Percentiles rank a stretch among this genome's conserved stretches.
phyloP scores from a whole-genome alignment of 1,139 yeast species.

The Geotrichum aggregatum region DNA sequence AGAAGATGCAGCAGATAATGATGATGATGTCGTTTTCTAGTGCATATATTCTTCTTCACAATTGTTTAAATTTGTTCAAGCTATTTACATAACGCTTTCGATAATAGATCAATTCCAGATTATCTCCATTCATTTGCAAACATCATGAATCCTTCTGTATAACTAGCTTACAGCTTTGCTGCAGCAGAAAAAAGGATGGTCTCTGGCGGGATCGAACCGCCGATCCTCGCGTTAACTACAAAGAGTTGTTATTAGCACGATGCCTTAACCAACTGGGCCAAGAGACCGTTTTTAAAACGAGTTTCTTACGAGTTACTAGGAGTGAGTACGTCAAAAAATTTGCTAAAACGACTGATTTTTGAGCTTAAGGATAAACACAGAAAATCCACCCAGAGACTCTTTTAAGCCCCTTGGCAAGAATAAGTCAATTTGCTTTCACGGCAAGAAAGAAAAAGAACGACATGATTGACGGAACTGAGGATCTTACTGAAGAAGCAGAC shows the following conservation, averaged over 20 bases:
- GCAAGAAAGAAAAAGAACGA: no score
- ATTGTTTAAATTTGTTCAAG: neutral
- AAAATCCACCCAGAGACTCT: no score
- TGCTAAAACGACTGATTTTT: no score
- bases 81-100: constrained; percentile 4
- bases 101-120: constrained; percentile 3
- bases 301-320: no score
- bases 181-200: constrained; percentile 12
- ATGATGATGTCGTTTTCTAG: constrained; percentile 32
- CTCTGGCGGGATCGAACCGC: constrained; percentile 23
- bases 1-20: constrained; percentile 24
- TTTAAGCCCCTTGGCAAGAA: no score
- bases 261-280: constrained; percentile 22
- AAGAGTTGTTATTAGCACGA: constrained; percentile 22
- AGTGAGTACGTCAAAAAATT: no score
- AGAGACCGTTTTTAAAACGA: constrained; percentile 12
- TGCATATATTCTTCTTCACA: constrained; percentile 9
- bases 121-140: neutral
- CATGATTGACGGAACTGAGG: no score
- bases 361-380: no score
- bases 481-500: no score
- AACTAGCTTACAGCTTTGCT: no score
- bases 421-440: no score
- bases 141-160: neutral
- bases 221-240: constrained; percentile 21